Conservation (phyloP, 805 yeast species). For the Candida chauliodis region DNA sequence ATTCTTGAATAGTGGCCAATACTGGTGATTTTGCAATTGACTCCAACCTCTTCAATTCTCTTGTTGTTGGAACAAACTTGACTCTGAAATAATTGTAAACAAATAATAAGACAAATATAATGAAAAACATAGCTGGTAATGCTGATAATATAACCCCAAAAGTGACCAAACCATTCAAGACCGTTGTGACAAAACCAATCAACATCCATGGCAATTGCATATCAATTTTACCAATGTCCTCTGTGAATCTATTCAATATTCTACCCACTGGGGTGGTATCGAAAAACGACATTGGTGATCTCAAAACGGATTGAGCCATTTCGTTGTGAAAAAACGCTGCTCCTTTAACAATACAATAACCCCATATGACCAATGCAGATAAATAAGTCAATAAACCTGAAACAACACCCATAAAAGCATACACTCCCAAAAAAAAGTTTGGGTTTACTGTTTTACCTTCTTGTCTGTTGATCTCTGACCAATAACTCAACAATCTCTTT, state of each 20-base stretch:
- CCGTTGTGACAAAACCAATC: slow-evolving; percentile 19
- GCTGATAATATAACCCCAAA: slow-evolving; percentile 28
- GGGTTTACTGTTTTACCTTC: slow-evolving; percentile 24
- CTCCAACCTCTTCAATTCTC: slow-evolving; percentile 31
- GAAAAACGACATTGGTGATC: slow-evolving; percentile 41
- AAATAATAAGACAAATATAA: slow-evolving; percentile 21
- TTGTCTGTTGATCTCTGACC: slow-evolving; percentile 32
- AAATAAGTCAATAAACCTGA: slow-evolving; percentile 24
- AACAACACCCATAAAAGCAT: slow-evolving; percentile 25
- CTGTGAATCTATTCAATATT: slow-evolving; percentile 37
- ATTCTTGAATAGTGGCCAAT: slow-evolving; percentile 35
- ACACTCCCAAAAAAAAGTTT: slow-evolving; percentile 21
- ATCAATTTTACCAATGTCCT: slow-evolving; percentile 33
- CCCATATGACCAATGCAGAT: slow-evolving; percentile 28
- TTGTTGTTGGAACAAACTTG: slow-evolving; percentile 31
- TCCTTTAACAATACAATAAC: slow-evolving; percentile 27
- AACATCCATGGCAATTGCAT: slow-evolving; percentile 31
- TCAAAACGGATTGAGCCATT: slow-evolving; percentile 31
- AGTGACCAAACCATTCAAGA: slow-evolving; percentile 23
- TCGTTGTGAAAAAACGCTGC: slow-evolving; percentile 33
- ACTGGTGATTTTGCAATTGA: slow-evolving; percentile 31
- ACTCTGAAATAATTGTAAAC: slow-evolving; percentile 30
- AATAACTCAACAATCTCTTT: slow-evolving; percentile 27
- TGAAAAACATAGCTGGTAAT: slow-evolving; percentile 30
- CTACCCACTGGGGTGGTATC: slow-evolving; percentile 41